Base-by-base conservation (phyloP, 192 early-diverging fungal genomes). In the Podila minutissima region DNA sequence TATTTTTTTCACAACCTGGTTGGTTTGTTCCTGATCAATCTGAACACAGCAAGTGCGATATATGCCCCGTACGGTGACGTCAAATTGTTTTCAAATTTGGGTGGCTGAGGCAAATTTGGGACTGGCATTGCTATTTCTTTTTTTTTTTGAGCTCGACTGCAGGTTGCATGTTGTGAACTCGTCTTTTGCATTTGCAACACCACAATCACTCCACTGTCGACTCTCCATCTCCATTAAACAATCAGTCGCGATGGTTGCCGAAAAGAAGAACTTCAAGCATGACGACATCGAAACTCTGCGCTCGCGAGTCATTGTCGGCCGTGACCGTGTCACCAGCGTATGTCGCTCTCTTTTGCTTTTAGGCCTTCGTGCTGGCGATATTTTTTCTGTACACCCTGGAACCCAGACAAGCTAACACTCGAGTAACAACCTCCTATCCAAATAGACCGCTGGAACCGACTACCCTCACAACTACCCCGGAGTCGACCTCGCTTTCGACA, bases 401-500 rank as follows among this genome's bases (percentile, higher is more conserved):
- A n/a, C 51, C 32, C 9, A 41, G 33, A 7, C 28, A 10, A 51
- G 17, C 50, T 49, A 32, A 35, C 12, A n/a, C 53, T 71, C 19
- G 17, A 24, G 12, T 37, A 7, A 17, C 12, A 24, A 17, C 46
- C 11, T 24, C 65, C 28, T 61, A 58, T 64, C 33, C 60, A 65
- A n/a, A 46, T 82, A 95, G 94, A 89, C 91, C 5, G 93, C 93
- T n/a, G 89, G 89, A 11, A 93, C 87, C 37, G 94, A 96, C 38
- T 95, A 89, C 77, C 95, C 94, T 29, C 86, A 88, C 59, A 90
- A 89, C 57, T 92, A 89, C 73, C 90, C 91, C 53, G 86, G 88
- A n/a, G 79, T 87, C 19, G 86, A 92, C 71, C 74, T 86, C 37
- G 66, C 78, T 13, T 93, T 88, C 87, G 83, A 93, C 69, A 83